Evolutionary conservation across 371 early-diverging fungal species (phyloP), one percentile per base, ranked within the genome.

Genomic region (Apophysomyces sp.): DNA sequence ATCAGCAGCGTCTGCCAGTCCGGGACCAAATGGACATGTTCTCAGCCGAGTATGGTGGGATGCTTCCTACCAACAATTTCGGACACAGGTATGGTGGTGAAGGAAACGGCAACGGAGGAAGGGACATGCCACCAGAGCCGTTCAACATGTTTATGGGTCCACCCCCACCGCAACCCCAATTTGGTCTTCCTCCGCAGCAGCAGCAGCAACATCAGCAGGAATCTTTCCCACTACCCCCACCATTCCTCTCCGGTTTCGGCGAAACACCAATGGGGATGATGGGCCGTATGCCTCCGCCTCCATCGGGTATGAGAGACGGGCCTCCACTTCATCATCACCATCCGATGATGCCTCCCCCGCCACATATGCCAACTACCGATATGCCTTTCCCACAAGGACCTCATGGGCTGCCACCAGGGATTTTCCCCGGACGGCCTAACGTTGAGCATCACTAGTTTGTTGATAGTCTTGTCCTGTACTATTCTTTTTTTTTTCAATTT

Each of bases 171-270:
- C 66, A 67, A 29, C 60, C 55, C 7, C 71, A 60, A 24, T 66
- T 63, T 16, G 68, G 65, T 16, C 66, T 57, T 16, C 56, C 15
- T 18, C 52, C 15, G 6, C 65, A 65, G 1, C 55, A 55, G 5
- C 58, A 61, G 56, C 67, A 52, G 16, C 66, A 64, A 13, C 65
- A 63, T 27, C 68, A 61, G 44, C 68, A 44, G 8, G 63, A 62
- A 12, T 26, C 49, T 21, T 44, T 44, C 21, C 67, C 59, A 15
- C 67, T 58, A 8, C 77, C 62, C 4, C 73, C 72, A 15, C 67
- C 69, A 3, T 73, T 68, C 44, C 68, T 72, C 62, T 53, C 66
- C 13, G 67, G 61, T 44, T 67, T 67, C 56, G 54, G 62, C 52
- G 69, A 67, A 15, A 57, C 64, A 1, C 40, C 59, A 2, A 67